These are phyloP conservation scores for Globisporangium parvum DNA, from an alignment of 352 stramenopile species.

Conservation along the genomic window DNA sequence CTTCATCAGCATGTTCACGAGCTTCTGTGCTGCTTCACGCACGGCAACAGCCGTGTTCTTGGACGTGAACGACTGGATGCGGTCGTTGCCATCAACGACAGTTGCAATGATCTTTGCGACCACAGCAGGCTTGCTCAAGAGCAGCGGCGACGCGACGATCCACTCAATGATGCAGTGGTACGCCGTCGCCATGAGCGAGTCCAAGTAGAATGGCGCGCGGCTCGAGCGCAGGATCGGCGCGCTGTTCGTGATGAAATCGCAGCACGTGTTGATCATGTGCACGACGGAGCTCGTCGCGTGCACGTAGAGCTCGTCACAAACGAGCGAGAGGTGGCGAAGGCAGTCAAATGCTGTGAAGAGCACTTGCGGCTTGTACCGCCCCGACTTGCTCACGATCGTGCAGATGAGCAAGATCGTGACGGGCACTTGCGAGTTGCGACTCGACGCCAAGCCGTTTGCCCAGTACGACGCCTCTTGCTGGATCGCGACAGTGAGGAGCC, in stretches of 20 bases:
- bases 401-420: constrained; percentile 82
- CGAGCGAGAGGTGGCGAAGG: constrained; percentile 72
- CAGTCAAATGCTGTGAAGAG: constrained; percentile 85
- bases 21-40: constrained; percentile 67
- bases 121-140: constrained; percentile 70
- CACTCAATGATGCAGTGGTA: constrained; percentile 84
- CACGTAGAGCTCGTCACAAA: constrained; percentile 70
- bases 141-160: constrained; percentile 66
- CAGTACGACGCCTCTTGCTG: constrained; percentile 84
- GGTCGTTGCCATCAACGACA: constrained; percentile 72
- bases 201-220: constrained; percentile 73
- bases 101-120: constrained; percentile 78
- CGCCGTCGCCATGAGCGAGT: constrained; percentile 72
- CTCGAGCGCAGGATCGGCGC: constrained; percentile 66
- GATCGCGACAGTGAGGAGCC: constrained; percentile 80
- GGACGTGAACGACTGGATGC: constrained; percentile 54
- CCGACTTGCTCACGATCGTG: constrained; percentile 76
- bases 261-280: constrained; percentile 78
- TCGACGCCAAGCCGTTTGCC: constrained; percentile 73
- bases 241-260: constrained; percentile 81
- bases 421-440: constrained; percentile 79
- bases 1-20: constrained; percentile 86
- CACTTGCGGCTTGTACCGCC: constrained; percentile 76
- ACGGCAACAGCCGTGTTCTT: constrained; percentile 46
- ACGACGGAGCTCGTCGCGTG: constrained; percentile 75